Conservation (phyloP, 495 filamentous ascomycete species). For the Podospora sp. region DNA sequence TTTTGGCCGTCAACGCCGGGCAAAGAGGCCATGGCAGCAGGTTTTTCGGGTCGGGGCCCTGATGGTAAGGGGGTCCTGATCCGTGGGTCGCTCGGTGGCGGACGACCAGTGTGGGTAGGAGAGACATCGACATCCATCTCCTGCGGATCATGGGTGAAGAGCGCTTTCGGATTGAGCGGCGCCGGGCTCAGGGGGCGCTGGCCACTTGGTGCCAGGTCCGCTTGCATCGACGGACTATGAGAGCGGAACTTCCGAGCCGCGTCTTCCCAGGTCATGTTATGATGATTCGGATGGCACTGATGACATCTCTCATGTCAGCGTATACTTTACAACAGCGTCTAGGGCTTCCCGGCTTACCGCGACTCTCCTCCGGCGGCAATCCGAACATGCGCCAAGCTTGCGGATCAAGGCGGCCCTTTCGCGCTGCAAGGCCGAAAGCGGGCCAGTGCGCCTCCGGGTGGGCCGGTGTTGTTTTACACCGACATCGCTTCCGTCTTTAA, state of each 20-base stretch:
- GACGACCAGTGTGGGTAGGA: conserved; percentile 35
- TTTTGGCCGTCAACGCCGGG: conserved; percentile 45
- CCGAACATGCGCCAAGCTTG: conserved; percentile 52
- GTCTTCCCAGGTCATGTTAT: conserved; percentile 55
- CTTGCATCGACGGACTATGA: conserved; percentile 43
- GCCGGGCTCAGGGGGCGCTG: conserved; percentile 47
- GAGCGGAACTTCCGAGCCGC: conserved; percentile 48
- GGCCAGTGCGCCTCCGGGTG: conserved; percentile 51
- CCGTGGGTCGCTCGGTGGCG: conserved; percentile 44
- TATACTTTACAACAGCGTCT: conserved; percentile 3
- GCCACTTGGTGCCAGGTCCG: conserved; percentile 36
- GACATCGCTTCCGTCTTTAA: conserved; percentile 51
- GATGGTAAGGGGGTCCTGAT: conserved; percentile 53
- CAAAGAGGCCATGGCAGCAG: conserved; percentile 34
- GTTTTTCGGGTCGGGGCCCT: conserved; percentile 48
- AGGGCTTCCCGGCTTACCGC: conserved; percentile 41
- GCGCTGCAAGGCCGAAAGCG: conserved; percentile 48
- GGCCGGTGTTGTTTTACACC: conserved; percentile 47
- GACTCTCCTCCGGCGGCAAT: conserved; percentile 52
- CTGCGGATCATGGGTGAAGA: conserved; percentile 44
- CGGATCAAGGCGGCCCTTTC: conserved; percentile 53
- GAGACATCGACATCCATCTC: conserved; percentile 42
- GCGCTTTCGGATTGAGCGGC: conserved; percentile 35
- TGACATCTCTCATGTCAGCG: conserved; percentile 17
- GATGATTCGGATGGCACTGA: conserved; percentile 54